A percentile compares a stretch with the other conserved stretches of the same genome.
Evolutionary conservation across 78 protist species (phyloP).

Genomic region (Dictyostelium firmibasis): DNA sequence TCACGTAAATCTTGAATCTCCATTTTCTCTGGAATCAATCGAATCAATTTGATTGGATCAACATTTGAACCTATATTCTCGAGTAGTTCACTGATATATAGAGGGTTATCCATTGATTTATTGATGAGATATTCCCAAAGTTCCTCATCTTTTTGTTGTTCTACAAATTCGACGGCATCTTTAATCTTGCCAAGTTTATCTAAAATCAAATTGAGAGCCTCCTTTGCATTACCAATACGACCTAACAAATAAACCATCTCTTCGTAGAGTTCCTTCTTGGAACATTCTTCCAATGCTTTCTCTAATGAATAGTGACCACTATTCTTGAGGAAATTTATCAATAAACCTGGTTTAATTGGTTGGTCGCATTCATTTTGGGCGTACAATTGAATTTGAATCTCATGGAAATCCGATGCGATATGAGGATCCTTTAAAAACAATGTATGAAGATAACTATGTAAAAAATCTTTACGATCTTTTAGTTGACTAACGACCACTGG

Average conservation of each 20-base stretch:
- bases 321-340: constrained; percentile 80
- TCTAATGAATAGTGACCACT: constrained; percentile 81
- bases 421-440: constrained; percentile 84
- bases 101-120: constrained; percentile 82
- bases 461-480: background rate
- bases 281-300: constrained; percentile 77
- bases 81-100: constrained; percentile 78
- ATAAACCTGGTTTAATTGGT: constrained; percentile 2
- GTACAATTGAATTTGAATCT: constrained; percentile 86
- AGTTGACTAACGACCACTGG: constrained; percentile 78
- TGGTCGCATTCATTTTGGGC: constrained; percentile 91
- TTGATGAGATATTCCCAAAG: constrained; percentile 92
- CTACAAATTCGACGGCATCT: constrained; percentile 89
- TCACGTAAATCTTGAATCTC: constrained; percentile 81
- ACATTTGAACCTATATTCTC: constrained; percentile 87
- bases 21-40: constrained; percentile 79
- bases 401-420: constrained; percentile 84
- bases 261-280: constrained; percentile 78
- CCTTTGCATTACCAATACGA: constrained; percentile 87
- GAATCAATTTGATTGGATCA: constrained; percentile 86
- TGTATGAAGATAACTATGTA: constrained; percentile 76
- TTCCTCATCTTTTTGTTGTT: constrained; percentile 90
- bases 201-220: constrained; percentile 91
- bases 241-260: constrained; percentile 88
- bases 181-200: constrained; percentile 82